Percentiles rank a stretch among this genome's conserved stretches.
Evolutionary conservation across 192 early-diverging fungal species (phyloP).

Genomic region (Umbelopsis vinacea): DNA sequence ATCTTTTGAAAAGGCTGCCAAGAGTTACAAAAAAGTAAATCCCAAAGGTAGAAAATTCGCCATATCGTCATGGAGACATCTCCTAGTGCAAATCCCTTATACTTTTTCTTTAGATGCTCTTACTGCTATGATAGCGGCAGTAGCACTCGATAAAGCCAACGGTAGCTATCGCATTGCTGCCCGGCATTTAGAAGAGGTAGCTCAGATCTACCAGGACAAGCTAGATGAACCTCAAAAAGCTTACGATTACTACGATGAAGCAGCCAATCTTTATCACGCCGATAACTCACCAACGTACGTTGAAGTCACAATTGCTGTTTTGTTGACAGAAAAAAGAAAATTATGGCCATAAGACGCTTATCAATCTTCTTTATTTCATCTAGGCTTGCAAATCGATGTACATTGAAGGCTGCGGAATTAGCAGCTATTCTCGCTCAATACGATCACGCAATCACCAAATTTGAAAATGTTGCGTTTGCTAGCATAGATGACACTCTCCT

Average conservation of each 20-base stretch:
- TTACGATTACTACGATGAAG: slow-evolving; percentile 85
- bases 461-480: slow-evolving; percentile 84
- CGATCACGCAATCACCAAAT: slow-evolving; percentile 84
- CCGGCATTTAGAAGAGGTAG: slow-evolving; percentile 74
- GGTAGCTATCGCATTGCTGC: slow-evolving; percentile 13
- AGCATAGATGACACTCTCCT: slow-evolving; percentile 89
- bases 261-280: slow-evolving; percentile 89
- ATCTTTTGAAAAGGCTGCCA: slow-evolving; percentile 86
- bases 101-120: slow-evolving; percentile 57
- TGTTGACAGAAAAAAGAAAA: too few relatives aligned
- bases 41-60: slow-evolving; percentile 59
- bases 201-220: slow-evolving; percentile 53
- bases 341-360: too few relatives aligned
- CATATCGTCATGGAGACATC: not conserved
- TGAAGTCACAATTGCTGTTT: not conserved
- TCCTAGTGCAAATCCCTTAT: slow-evolving; percentile 40
- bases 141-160: slow-evolving; percentile 66
- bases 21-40: slow-evolving; percentile 84
- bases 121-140: slow-evolving; percentile 76
- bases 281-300: slow-evolving; percentile 90
- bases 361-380: not conserved
- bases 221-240: slow-evolving; percentile 89
- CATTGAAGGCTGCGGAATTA: slow-evolving; percentile 89
- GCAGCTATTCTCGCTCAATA: slow-evolving; percentile 90
- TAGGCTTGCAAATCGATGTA: slow-evolving; percentile 86